Evolutionary conservation across 192 early-diverging fungal genomes (phyloP).

Genomic region (Pecoramyces ruminantium): DNA sequence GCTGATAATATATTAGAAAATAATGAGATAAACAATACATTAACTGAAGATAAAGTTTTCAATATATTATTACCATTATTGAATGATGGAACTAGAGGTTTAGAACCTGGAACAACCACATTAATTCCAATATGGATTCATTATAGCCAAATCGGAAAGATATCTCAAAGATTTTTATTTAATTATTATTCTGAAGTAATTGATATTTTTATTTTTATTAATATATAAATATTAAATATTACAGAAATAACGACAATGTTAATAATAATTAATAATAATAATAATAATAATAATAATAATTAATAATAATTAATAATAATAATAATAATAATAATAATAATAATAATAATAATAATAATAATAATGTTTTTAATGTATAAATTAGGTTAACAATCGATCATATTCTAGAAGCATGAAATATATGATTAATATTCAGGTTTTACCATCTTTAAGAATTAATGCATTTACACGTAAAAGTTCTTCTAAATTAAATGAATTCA

Average conservation of each 20-base stretch:
- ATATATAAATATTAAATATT: no score
- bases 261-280: no score
- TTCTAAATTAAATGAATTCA: constrained; percentile 59
- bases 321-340: no score
- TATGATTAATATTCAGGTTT: constrained; percentile 39
- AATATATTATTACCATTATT: not conserved
- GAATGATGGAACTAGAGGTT: not conserved
- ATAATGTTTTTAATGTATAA: no score
- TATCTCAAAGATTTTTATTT: constrained; percentile 60
- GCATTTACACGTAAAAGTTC: constrained; percentile 79
- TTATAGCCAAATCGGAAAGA: constrained; percentile 77
- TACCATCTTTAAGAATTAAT: constrained; percentile 79
- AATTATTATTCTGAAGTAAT: constrained; percentile 59
- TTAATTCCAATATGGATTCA: constrained; percentile 76
- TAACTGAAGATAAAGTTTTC: constrained; percentile 34
- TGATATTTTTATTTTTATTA: not conserved
- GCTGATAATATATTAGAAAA: constrained; percentile 3
- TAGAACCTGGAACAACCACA: constrained; percentile 19
- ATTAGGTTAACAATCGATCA: not conserved
- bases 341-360: no score
- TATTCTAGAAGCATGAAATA: constrained; percentile 45
- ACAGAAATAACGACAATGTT: no score
- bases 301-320: no score
- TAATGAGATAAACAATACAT: constrained; percentile 10
- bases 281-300: no score